Evolutionary conservation across 306 rosid species (phyloP).

Genomic region (Corylus avellana): DNA sequence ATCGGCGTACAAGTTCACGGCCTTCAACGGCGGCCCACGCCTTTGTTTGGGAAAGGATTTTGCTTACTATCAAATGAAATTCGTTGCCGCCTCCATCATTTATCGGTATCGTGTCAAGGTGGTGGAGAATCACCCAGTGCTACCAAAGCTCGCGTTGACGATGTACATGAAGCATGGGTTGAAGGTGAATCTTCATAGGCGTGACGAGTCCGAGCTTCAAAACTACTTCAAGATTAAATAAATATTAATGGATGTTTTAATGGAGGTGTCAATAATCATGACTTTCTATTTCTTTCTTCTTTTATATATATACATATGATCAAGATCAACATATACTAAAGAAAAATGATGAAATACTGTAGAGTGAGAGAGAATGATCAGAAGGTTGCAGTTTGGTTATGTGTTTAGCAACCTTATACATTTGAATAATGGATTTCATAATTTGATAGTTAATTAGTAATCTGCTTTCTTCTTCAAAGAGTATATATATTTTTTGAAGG

Average conservation of each 20-base stretch:
- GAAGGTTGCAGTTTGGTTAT: not conserved
- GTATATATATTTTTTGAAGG: no score
- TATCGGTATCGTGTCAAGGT: slow-evolving; percentile 60
- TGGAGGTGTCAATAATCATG: not conserved
- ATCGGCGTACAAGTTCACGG: slow-evolving; percentile 82
- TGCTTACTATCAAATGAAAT: slow-evolving; percentile 92
- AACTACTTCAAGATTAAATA: slow-evolving; percentile 17
- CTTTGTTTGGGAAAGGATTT: slow-evolving; percentile 89
- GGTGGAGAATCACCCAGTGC: slow-evolving; percentile 52
- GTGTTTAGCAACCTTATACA: no score
- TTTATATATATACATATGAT: no score
- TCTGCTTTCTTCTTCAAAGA: no score
- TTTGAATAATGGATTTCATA: no score
- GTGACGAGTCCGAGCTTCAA: slow-evolving; percentile 41
- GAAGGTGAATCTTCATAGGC: slow-evolving; percentile 45
- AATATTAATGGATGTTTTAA: not conserved
- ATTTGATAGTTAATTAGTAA: no score
- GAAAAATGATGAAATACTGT: no score
- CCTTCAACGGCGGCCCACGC: slow-evolving; percentile 95
- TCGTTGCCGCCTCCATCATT: slow-evolving; percentile 74
- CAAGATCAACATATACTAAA: no score
- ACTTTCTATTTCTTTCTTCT: not conserved
- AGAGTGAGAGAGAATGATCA: not conserved
- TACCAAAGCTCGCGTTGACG: slow-evolving; percentile 83
- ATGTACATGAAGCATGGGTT: slow-evolving; percentile 86